Conservation (phyloP, 768 basidiomycete species). For the Mrakia frigida region DNA sequence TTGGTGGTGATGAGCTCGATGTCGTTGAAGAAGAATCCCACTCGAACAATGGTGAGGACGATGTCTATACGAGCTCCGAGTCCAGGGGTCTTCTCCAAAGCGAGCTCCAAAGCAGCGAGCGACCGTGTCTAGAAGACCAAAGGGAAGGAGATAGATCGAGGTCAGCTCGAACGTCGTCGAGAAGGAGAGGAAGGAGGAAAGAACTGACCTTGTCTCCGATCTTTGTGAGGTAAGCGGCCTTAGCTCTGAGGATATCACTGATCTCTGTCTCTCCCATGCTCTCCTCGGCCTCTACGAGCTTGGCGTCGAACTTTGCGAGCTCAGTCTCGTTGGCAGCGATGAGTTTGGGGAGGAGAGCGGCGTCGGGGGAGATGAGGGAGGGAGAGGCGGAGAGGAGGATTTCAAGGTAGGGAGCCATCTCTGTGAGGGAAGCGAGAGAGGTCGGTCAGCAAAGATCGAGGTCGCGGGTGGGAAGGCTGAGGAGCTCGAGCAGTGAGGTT, state of each 20-base stretch:
- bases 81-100: conserved; percentile 85
- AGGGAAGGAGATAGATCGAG: not conserved
- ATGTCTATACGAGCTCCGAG: conserved; percentile 91
- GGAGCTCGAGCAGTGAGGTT: not conserved
- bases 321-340: conserved; percentile 66
- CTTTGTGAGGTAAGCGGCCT: conserved; percentile 76
- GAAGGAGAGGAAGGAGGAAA: not conserved
- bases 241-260: conserved; percentile 73
- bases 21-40: conserved; percentile 86
- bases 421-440: conserved; percentile 46
- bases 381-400: conserved; percentile 43
- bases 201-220: conserved; percentile 71
- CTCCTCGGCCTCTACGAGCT: conserved; percentile 78
- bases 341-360: conserved; percentile 53
- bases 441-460: not conserved
- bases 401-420: conserved; percentile 73
- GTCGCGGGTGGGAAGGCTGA: not conserved
- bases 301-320: conserved; percentile 67
- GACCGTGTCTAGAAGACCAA: conserved; percentile 60
- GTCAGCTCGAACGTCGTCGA: not conserved
- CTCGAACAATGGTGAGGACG: conserved; percentile 75
- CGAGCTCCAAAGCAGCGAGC: conserved; percentile 70
- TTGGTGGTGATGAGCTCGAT: conserved; percentile 63
- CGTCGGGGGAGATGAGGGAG: conserved; percentile 30
- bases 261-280: conserved; percentile 92